Percentiles rank a stretch among this genome's conserved stretches.
Conservation (phyloP, 352 stramenopile genomes). For the Phytophthora lateralis region DNA sequence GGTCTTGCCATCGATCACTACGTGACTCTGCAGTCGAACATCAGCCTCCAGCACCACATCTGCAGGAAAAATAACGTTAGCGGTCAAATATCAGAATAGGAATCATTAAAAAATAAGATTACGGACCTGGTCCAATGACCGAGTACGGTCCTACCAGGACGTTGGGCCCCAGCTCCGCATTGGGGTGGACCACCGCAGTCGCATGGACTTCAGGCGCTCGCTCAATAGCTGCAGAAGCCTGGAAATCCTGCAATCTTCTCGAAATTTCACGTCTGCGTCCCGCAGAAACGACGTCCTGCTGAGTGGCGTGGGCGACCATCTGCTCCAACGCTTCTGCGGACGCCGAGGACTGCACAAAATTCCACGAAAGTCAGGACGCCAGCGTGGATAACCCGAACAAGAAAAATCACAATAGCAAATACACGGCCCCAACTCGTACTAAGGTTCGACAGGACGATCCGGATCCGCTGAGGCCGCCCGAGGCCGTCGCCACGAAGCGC, state of each 20-base stretch:
- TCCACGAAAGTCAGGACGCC: not conserved
- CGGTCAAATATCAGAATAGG: constrained; percentile 10
- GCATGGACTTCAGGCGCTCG: constrained; percentile 47
- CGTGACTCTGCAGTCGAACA: constrained; percentile 72
- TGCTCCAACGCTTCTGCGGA: constrained; percentile 51
- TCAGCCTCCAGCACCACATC: constrained; percentile 72
- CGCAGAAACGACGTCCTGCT: constrained; percentile 11
- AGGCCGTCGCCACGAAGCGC: not conserved
- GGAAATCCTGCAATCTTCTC: constrained; percentile 6
- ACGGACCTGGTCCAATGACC: constrained; percentile 62
- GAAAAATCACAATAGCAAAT: not conserved
- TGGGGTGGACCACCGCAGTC: constrained; percentile 75
- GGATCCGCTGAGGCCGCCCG: not conserved
- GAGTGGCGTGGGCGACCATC: constrained; percentile 54
- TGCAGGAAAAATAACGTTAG: constrained; percentile 25
- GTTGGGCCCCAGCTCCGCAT: constrained; percentile 54
- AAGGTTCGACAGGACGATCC: constrained; percentile 9
- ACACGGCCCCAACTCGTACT: constrained; percentile 2
- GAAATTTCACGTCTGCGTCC: constrained; percentile 11
- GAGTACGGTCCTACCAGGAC: constrained; percentile 80
- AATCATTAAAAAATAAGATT: constrained; percentile 7
- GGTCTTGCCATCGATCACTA: constrained; percentile 76
- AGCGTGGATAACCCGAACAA: not conserved
- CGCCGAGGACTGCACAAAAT: constrained; percentile 18
- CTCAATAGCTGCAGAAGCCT: constrained; percentile 13